phyloP scores from a whole-genome alignment of 306 rosid species.

The Vachellia pachyceras region DNA sequence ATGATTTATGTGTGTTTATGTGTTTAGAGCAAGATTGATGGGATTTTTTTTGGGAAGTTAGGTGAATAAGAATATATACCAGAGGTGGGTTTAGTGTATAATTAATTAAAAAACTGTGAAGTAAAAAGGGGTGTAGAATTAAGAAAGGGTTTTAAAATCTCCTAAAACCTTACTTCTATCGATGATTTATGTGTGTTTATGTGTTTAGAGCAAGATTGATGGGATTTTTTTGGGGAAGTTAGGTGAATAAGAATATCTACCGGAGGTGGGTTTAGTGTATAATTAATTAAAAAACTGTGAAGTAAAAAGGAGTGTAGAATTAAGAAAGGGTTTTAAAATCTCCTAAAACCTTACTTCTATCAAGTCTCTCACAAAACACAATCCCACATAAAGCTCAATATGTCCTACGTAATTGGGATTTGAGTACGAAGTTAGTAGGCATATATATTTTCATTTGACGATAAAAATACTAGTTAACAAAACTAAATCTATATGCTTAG shows the following conservation, averaged over 20 bases:
- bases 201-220: too few species aligned
- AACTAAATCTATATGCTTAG: background rate
- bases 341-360: background rate
- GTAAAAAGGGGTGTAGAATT: background rate
- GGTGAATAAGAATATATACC: background rate
- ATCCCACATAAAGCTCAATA: too few species aligned
- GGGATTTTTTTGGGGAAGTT: background rate
- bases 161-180: background rate
- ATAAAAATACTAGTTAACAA: background rate
- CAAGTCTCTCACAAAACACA: too few species aligned
- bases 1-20: background rate
- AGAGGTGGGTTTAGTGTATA: background rate
- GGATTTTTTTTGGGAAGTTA: background rate
- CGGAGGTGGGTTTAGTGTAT: background rate
- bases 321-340: background rate
- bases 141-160: background rate
- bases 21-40: background rate
- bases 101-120: background rate
- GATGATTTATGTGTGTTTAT: too few species aligned
- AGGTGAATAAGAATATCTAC: background rate
- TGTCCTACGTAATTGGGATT: background rate
- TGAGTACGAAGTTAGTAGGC: background rate
- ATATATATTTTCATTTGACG: background rate
- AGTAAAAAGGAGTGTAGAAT: background rate
- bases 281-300: background rate